These are phyloP conservation scores for Rhynchospora breviuscula DNA, from an alignment of 176 grass and related monocot species.

Conservation along the genomic window DNA sequence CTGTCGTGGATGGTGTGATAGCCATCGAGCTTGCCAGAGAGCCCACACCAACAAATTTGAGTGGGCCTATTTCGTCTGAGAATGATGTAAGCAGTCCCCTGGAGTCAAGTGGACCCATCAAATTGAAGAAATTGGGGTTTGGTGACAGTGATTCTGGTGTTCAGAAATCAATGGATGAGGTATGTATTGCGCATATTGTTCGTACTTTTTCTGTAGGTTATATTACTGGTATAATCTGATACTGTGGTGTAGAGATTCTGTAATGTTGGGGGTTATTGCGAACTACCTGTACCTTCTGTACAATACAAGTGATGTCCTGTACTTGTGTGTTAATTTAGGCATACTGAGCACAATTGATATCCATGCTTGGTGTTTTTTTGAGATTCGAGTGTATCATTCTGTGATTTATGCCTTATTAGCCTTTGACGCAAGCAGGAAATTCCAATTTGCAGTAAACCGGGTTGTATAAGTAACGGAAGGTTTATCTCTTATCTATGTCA, in stretches of 20 bases:
- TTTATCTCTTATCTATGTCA: background rate
- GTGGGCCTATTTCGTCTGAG: background rate
- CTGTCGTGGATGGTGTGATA: slow-evolving; percentile 13
- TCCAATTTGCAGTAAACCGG: background rate
- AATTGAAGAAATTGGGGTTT: slow-evolving; percentile 15
- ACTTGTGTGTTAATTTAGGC: background rate
- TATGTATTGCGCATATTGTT: background rate
- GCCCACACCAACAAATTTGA: background rate
- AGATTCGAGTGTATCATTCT: background rate
- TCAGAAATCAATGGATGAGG: background rate
- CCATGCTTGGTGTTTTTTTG: background rate
- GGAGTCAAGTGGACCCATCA: background rate
- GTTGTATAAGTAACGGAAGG: background rate
- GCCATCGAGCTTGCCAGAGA: slow-evolving; percentile 9
- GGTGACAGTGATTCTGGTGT: background rate
- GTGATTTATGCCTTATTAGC: background rate
- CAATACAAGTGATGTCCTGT: background rate
- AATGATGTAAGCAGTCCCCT: background rate
- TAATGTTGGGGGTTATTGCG: background rate
- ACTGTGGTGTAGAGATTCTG: background rate
- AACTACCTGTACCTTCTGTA: background rate
- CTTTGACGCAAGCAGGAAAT: background rate
- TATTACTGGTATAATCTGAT: background rate
- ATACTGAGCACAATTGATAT: background rate
- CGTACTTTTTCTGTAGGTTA: background rate